Evolutionary conservation across 2,329 filamentous ascomycete genomes (phyloP).

Genomic region (Esteya vermicola): DNA sequence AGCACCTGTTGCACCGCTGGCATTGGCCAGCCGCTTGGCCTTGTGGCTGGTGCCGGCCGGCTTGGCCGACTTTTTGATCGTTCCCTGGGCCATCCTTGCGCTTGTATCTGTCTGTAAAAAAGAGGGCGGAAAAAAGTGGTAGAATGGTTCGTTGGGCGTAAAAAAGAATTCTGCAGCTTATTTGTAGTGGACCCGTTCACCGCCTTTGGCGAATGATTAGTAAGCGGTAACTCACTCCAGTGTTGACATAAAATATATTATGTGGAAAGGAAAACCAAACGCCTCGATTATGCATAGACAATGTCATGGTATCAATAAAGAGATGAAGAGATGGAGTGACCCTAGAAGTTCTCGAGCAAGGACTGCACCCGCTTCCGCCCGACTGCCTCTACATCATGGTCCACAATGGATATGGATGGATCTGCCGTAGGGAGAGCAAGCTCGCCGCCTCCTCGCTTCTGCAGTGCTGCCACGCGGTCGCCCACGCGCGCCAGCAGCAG

Average conservation of each 20-base stretch:
- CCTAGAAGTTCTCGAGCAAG: conserved; percentile 22
- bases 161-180: no score
- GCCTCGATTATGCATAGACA: no score
- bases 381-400: conserved; percentile 22
- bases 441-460: background rate
- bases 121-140: background rate
- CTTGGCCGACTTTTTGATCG: conserved; percentile 31
- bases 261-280: no score
- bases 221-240: no score
- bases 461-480: conserved; percentile 30
- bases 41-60: conserved; percentile 13
- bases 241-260: no score
- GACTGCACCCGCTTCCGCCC: conserved; percentile 27
- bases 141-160: no score
- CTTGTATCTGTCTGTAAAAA: background rate
- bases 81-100: conserved; percentile 40
- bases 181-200: no score
- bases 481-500: conserved; percentile 46
- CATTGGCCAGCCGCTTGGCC: conserved; percentile 21
- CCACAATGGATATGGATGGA: conserved; percentile 15
- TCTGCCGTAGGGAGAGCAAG: background rate
- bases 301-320: no score
- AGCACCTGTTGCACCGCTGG: conserved; percentile 9
- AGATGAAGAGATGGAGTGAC: no score
- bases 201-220: no score